These are phyloP conservation scores for Panellus pusillus DNA, from an alignment of 768 basidiomycete species.

Conservation along the genomic window DNA sequence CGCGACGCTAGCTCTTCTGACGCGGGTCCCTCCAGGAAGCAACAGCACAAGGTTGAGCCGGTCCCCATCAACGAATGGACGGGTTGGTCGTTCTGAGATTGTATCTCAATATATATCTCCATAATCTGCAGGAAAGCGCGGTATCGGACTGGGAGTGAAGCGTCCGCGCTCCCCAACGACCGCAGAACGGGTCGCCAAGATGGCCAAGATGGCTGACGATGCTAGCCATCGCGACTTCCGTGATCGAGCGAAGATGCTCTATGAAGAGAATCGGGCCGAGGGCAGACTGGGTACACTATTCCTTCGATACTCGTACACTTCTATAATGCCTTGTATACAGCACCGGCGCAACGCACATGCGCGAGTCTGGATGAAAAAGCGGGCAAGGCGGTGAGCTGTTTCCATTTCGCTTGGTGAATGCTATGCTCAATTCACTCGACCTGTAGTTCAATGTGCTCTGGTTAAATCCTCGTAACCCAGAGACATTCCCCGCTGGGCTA, in stretches of 20 bases:
- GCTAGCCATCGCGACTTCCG: constrained; percentile 61
- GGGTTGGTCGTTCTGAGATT: constrained; percentile 56
- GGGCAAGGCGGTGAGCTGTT: constrained; percentile 55
- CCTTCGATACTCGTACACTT: neutral
- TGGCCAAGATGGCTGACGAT: constrained; percentile 63
- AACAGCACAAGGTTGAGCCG: constrained; percentile 60
- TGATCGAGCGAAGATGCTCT: constrained; percentile 69
- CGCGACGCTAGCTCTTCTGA: constrained; percentile 1
- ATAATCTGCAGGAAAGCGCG: constrained; percentile 62
- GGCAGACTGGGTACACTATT: constrained; percentile 51
- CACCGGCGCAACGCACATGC: constrained; percentile 74
- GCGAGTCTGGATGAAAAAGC: constrained; percentile 70
- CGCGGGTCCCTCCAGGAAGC: constrained; percentile 10
- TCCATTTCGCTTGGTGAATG: neutral
- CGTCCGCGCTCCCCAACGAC: constrained; percentile 65
- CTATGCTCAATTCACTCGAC: neutral
- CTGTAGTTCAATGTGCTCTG: constrained; percentile 78
- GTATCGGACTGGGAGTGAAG: constrained; percentile 67
- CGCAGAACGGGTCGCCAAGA: constrained; percentile 67
- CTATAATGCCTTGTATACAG: constrained; percentile 24
- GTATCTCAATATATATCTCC: constrained; percentile 6
- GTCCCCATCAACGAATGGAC: constrained; percentile 82
- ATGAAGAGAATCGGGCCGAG: constrained; percentile 74
- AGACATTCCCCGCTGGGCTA: constrained; percentile 67
- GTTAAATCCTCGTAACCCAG: constrained; percentile 65